Percentiles rank a stretch among this genome's conserved stretches.
Evolutionary conservation across 2,329 filamentous ascomycete genomes (phyloP).

Genomic region (Fusarium buharicum): DNA sequence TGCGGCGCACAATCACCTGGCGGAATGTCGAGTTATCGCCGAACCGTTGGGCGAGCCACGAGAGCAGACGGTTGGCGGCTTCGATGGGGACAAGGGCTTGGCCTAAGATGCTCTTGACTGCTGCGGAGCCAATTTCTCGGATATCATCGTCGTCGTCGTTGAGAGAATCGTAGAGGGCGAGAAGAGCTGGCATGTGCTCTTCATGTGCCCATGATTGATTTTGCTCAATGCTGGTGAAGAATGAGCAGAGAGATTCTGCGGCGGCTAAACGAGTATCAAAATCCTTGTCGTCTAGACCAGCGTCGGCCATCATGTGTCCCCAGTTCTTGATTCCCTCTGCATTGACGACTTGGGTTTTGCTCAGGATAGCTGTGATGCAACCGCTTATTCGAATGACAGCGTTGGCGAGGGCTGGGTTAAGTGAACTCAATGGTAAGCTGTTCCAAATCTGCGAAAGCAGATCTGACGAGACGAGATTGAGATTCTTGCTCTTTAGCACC

Average conservation of each 20-base stretch:
- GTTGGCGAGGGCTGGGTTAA: constrained; percentile 62
- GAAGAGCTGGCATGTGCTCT: constrained; percentile 64
- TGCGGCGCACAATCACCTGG: constrained; percentile 54
- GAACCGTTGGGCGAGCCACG: constrained; percentile 55
- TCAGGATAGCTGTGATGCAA: constrained; percentile 53
- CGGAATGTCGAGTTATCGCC: constrained; percentile 52
- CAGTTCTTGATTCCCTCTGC: constrained; percentile 51
- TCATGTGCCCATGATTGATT: constrained; percentile 40
- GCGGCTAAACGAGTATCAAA: constrained; percentile 74
- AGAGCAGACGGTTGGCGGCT: constrained; percentile 58
- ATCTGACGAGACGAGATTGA: constrained; percentile 48
- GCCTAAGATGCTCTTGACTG: constrained; percentile 60
- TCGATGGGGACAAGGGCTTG: constrained; percentile 59
- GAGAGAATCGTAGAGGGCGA: constrained; percentile 78
- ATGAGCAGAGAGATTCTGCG: constrained; percentile 63
- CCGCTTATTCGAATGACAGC: constrained; percentile 62
- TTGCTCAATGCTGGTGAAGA: constrained; percentile 51
- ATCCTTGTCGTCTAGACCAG: constrained; percentile 63
- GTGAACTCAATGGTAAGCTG: constrained; percentile 50
- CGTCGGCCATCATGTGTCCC: constrained; percentile 62
- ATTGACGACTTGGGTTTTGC: constrained; percentile 31
- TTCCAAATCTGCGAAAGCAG: constrained; percentile 56
- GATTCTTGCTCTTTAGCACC: constrained; percentile 46
- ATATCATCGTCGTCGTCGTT: constrained; percentile 95
- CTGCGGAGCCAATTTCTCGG: constrained; percentile 69